Evolutionary conservation across 257 asterid species (phyloP), one percentile per base, ranked within the genome.

Genomic region (Plantago elongata): DNA sequence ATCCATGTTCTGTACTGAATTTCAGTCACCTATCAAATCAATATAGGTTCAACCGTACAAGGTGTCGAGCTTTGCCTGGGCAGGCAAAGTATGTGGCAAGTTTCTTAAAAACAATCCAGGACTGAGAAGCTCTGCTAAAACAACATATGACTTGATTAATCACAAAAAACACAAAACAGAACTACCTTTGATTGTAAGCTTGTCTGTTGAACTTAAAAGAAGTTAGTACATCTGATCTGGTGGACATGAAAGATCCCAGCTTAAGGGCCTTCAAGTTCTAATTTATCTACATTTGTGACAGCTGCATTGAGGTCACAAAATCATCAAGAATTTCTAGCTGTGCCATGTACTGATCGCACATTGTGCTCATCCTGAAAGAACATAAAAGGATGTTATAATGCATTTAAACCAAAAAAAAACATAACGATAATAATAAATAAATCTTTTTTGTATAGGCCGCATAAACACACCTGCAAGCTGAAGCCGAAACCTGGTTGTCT

Each of bases 401-500:
- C 22, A 22, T 9, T 44, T 11, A 37, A 61, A 65, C 17, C 9
- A 51, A 18, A 61, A 11, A 40, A 61, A 71, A 59, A 34, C 7
- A 61, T 73, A 59, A 34, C 8, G 40, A 11, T 30, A 16, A 72
- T 60, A 51, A 60, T 66, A 63, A 59, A 50, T 40, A 46, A 54
- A 29, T 11, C 13, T n/a, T 22, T 38, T 18, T 62, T 29, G 72
- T 17, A 62, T 3, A 5, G 8, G 40, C 40, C 40, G 27, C 27
- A 34, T 11, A 38, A 42, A 70, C 79, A 59, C 57, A 92, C 98
- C 95, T 86, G 97, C 71, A 91, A 64, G 64, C 82, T 70, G 57
- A 84, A 89, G 57, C 77, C 70, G 74, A 89, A 92, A 49, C 81
- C 55, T 16, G 90, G 83, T 58, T 81, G 91, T 74, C 99, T 80